Percentiles rank a stretch among this genome's conserved stretches.
Conservation (phyloP, 305 asterid species). For the Fraxinus xanthoxyloides region DNA sequence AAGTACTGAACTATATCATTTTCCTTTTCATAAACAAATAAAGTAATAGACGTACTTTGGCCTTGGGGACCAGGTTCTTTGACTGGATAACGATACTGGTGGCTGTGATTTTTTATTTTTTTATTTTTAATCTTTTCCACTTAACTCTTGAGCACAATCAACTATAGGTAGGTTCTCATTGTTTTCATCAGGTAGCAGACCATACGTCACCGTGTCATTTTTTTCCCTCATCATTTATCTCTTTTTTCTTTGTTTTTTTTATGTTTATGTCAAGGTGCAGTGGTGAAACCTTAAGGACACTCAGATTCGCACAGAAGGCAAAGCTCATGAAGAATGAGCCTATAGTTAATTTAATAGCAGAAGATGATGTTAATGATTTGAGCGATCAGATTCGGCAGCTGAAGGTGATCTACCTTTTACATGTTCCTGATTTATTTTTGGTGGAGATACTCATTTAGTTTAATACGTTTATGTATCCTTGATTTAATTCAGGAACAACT, state of each 20-base stretch:
- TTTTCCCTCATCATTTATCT: not conserved
- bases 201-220: not conserved
- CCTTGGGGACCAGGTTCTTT: not conserved
- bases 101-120: not conserved
- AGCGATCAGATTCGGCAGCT: constrained; percentile 85
- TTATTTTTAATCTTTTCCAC: not conserved
- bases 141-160: not conserved
- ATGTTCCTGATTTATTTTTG: constrained; percentile 9
- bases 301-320: constrained; percentile 75
- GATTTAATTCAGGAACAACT: constrained; percentile 82
- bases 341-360: constrained; percentile 75
- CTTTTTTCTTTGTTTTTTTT: not conserved
- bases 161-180: not conserved
- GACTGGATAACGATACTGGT: not conserved
- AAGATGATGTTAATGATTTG: constrained; percentile 78
- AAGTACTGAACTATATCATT: constrained; percentile 40
- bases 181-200: not conserved
- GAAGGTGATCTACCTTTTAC: constrained; percentile 51
- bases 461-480: constrained; percentile 16
- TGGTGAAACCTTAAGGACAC: constrained; percentile 74
- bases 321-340: constrained; percentile 72
- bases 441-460: not conserved
- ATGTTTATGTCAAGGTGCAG: constrained; percentile 41
- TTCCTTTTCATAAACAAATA: not conserved
- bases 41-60: not conserved